Evolutionary conservation across 73 alveolate genomes (phyloP), one percentile per base, ranked within the genome.

Genomic region (Effrenium voratum): DNA sequence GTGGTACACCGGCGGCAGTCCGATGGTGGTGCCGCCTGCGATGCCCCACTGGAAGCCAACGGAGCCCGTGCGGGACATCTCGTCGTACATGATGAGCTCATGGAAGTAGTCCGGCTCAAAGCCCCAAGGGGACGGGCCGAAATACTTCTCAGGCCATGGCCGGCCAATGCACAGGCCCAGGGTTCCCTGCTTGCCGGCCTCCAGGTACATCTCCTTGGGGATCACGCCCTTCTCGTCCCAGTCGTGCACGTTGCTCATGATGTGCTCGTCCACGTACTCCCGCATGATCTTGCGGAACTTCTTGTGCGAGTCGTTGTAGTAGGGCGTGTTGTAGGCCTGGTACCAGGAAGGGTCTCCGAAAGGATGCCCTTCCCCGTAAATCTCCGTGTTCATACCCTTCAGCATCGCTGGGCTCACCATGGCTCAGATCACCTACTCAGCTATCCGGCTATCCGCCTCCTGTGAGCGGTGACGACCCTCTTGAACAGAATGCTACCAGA

Each of bases 1-100:
- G 63, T 86, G 94, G 66, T 43, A 57, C 50, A 86, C 94, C 43
- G n/a, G 94, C n/a, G 94, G 94, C 47, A 86, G 83, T 13, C 94
- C 94, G 41, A 86, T 86, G 52, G 93, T 49, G 52, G 75, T 82
- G 47, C 92, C 93, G 12, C 75, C 93, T 2, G 75, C 72, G 40
- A 82, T 32, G 49, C 93, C 93, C 93, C 93, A 82, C 83, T 60
- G 84, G 24, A 87, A 60, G 66, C 95, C 95, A 38, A 57, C 95
- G n/a, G 84, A 60, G n/a, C 84, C 95, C 40, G 95, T 87, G 45
- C 95, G 59, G 13, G 70, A 60, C 66, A 87, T 82, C 93, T 82
- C 93, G 75, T 82, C 93, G 49, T 49, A 82, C 91, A 41, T 44
- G 15, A 57, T 57, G 72, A 57, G 86, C 80, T 66, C 77, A 66